Conservation (phyloP, 257 asterid genomes). For the Lavandula angustifolia region DNA sequence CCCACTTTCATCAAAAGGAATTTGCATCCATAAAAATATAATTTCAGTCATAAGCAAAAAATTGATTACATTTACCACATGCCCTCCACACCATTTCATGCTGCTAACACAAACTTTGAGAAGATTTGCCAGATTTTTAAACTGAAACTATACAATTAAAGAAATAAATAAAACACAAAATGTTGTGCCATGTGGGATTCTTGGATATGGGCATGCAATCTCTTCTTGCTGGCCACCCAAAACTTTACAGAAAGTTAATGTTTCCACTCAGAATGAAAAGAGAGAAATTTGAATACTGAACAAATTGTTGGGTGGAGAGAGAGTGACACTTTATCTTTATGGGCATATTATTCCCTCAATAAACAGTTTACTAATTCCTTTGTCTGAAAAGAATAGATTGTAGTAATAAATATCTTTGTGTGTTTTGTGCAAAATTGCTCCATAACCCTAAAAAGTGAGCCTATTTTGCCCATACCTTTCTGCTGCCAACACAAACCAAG, state of each 20-base stretch:
- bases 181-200: conserved; percentile 15
- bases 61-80: conserved; percentile 31
- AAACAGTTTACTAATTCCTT: conserved; percentile 37
- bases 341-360: conserved; percentile 43
- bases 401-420: background rate
- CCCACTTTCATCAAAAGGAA: conserved; percentile 38
- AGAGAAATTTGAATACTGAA: conserved; percentile 21
- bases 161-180: background rate
- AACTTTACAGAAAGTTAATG: conserved; percentile 47
- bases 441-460: conserved; percentile 33
- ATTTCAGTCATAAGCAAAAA: conserved; percentile 21
- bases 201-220: conserved; percentile 34
- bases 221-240: conserved; percentile 39
- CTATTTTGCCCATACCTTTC: conserved; percentile 35
- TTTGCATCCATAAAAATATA: conserved; percentile 16
- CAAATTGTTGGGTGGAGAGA: conserved; percentile 7
- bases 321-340: conserved; percentile 36
- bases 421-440: conserved; percentile 11
- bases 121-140: conserved; percentile 6
- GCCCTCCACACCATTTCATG: conserved; percentile 40
- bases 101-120: conserved; percentile 40
- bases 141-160: background rate
- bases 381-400: conserved; percentile 40
- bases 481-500: conserved; percentile 38
- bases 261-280: conserved; percentile 43